Conservation (phyloP, 2,329 filamentous ascomycete species). For the Fusarium miscanthi region DNA sequence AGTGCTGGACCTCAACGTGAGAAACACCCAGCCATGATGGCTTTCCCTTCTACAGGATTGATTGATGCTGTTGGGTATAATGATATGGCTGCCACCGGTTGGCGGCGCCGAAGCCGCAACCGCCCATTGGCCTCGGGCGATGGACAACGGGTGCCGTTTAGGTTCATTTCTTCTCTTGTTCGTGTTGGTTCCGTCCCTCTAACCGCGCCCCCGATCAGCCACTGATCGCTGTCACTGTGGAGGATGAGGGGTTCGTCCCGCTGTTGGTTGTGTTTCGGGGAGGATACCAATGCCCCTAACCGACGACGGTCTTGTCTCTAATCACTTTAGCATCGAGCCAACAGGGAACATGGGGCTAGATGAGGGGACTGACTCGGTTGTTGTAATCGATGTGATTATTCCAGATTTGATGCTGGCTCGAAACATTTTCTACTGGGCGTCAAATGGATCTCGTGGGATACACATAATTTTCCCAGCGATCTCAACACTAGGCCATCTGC, state of each 20-base stretch:
- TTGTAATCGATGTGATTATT: conserved; percentile 1
- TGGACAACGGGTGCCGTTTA: conserved; percentile 19
- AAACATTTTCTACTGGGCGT: neutral
- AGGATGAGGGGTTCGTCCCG: conserved; percentile 30
- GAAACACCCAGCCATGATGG: neutral
- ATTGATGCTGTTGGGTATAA: conserved; percentile 3
- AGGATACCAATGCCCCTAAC: conserved; percentile 40
- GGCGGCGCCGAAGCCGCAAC: conserved; percentile 27
- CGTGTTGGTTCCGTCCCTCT: conserved; percentile 30
- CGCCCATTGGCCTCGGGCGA: conserved; percentile 10
- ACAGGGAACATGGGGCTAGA: conserved; percentile 38
- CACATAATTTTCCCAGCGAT: neutral
- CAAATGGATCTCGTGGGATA: neutral
- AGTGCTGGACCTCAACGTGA: conserved; percentile 1
- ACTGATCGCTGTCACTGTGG: conserved; percentile 32
- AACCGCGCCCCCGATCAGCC: conserved; percentile 33
- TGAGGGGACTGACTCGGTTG: conserved; percentile 2
- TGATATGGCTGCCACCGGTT: conserved; percentile 17
- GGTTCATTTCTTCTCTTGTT: conserved; percentile 10
- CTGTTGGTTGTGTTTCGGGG: conserved; percentile 43
- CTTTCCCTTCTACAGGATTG: neutral
- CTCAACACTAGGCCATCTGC: neutral
- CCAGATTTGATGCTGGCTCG: neutral
- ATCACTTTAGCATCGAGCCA: conserved; percentile 35
- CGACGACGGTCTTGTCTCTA: conserved; percentile 38